Conservation (phyloP, 768 basidiomycete species). For the Phlebiopsis gigantea region DNA sequence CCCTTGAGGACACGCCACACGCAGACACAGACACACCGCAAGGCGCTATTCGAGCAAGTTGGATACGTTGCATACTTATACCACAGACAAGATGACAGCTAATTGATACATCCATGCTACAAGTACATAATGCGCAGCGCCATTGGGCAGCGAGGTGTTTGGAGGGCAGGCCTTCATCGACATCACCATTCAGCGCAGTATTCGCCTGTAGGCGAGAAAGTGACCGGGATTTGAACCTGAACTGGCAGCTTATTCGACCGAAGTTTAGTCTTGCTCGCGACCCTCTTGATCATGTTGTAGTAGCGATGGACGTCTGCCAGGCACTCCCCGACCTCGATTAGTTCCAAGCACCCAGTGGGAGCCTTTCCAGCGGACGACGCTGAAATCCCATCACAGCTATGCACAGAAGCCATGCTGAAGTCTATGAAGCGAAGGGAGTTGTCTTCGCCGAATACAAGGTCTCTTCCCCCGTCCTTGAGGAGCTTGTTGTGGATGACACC, state of each 20-base stretch:
- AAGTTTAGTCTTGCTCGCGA: not conserved
- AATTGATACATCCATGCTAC: not conserved
- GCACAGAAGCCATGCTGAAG: slow-evolving; percentile 18
- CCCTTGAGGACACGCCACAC: not conserved
- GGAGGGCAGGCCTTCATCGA: not conserved
- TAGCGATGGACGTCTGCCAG: not conserved
- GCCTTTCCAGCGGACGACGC: not conserved
- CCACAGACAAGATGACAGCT: not conserved
- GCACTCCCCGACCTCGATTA: not conserved
- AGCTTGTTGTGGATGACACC: slow-evolving; percentile 34
- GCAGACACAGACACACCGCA: no score
- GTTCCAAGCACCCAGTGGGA: not conserved
- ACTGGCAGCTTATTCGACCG: not conserved
- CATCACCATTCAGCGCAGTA: not conserved
- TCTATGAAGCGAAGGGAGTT: slow-evolving; percentile 31
- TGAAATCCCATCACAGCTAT: not conserved
- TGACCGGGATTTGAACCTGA: not conserved
- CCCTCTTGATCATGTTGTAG: not conserved
- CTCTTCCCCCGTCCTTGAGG: slow-evolving; percentile 18
- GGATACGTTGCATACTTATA: not conserved
- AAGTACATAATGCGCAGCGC: no score
- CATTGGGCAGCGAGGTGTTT: no score
- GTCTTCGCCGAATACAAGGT: slow-evolving; percentile 27
- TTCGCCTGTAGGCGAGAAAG: not conserved
- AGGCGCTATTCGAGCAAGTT: not conserved